Evolutionary conservation across 768 basidiomycete species (phyloP).

Genomic region (Glaciozyma martinii): DNA sequence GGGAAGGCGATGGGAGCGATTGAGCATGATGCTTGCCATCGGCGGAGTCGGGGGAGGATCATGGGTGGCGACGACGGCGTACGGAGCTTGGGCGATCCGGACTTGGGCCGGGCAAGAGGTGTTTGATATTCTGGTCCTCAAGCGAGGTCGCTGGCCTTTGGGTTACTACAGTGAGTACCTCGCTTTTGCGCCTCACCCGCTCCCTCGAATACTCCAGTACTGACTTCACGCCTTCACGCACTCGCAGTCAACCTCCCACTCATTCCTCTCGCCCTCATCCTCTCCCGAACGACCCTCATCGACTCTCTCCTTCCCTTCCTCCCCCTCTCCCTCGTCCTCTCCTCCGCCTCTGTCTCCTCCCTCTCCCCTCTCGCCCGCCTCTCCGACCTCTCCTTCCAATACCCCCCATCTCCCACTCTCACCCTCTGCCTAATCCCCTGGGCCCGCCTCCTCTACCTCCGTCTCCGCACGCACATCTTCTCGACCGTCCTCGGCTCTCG

Average conservation of each 20-base stretch:
- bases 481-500: slow-evolving; percentile 18
- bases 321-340: slow-evolving; percentile 30
- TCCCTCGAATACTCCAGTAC: background rate
- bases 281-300: slow-evolving; percentile 33
- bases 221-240: background rate
- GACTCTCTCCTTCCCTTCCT: slow-evolving; percentile 35
- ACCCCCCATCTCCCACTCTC: slow-evolving; percentile 20
- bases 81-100: slow-evolving; percentile 27
- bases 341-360: slow-evolving; percentile 5
- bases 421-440: slow-evolving; percentile 33
- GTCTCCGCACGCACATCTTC: slow-evolving; percentile 14
- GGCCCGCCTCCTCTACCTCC: slow-evolving; percentile 29
- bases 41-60: slow-evolving; percentile 14
- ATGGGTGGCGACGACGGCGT: slow-evolving; percentile 25
- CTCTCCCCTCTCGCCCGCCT: background rate
- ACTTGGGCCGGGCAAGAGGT: slow-evolving; percentile 8
- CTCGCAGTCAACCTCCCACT: slow-evolving; percentile 29
- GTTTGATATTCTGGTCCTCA: slow-evolving; percentile 1
- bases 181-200: background rate
- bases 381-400: background rate
- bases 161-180: slow-evolving; percentile 19
- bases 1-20: background rate
- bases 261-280: slow-evolving; percentile 29
- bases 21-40: slow-evolving; percentile 14
- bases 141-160: slow-evolving; percentile 11